A percentile compares a stretch with the other conserved stretches of the same genome.
Conservation (phyloP, 2,329 filamentous ascomycete species). For the Mycosphaerella sp. region DNA sequence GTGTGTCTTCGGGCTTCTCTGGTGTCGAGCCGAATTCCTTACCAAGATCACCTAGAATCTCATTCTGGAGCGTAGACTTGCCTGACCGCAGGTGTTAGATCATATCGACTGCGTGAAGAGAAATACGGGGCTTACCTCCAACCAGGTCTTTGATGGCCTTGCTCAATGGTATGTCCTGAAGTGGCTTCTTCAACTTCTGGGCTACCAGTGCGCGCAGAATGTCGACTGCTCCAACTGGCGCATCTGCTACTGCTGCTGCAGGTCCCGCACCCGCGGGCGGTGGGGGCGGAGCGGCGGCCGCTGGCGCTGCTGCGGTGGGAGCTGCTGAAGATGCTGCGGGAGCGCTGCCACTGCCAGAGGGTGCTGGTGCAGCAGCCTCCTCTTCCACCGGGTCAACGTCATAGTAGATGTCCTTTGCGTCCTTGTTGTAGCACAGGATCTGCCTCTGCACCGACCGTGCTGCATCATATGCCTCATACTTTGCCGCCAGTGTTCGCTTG, state of each 20-base stretch:
- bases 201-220: slow-evolving; percentile 84
- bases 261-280: slow-evolving; percentile 70
- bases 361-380: slow-evolving; percentile 57
- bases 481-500: slow-evolving; percentile 87
- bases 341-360: slow-evolving; percentile 45
- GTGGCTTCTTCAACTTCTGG: slow-evolving; percentile 94
- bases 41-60: slow-evolving; percentile 93
- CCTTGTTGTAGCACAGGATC: slow-evolving; percentile 99
- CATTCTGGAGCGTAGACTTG: slow-evolving; percentile 97
- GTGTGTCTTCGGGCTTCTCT: slow-evolving; percentile 96
- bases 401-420: slow-evolving; percentile 99
- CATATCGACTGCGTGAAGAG: background rate
- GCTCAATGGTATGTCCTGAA: slow-evolving; percentile 80
- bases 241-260: slow-evolving; percentile 78
- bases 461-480: slow-evolving; percentile 98
- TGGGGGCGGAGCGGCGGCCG: slow-evolving; percentile 48
- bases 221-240: slow-evolving; percentile 80
- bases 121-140: slow-evolving; percentile 61
- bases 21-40: slow-evolving; percentile 98
- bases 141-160: slow-evolving; percentile 99
- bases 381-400: slow-evolving; percentile 94
- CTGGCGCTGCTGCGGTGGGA: slow-evolving; percentile 46
- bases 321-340: slow-evolving; percentile 44
- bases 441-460: slow-evolving; percentile 94
- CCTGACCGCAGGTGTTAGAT: slow-evolving; percentile 47